Conservation (phyloP, 805 yeast species). For the Jamesozyma lodderae region DNA sequence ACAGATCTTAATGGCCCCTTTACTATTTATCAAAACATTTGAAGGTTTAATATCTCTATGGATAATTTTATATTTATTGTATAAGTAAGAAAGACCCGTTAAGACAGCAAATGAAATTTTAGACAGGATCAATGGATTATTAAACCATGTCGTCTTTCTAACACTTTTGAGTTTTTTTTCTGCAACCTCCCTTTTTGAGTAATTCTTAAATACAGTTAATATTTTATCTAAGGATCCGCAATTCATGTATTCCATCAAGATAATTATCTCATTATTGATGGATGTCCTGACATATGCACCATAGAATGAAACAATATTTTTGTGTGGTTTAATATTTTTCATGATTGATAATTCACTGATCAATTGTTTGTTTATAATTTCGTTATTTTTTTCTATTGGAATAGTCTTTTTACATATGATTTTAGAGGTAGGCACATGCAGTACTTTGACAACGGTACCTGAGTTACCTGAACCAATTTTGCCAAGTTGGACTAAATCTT, state of each 20-base stretch:
- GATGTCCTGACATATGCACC: conserved; percentile 70
- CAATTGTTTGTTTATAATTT: conserved; percentile 44
- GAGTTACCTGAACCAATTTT: conserved; percentile 89
- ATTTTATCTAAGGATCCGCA: conserved; percentile 87
- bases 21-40: conserved; percentile 78
- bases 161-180: neutral
- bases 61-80: conserved; percentile 75
- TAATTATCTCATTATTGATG: conserved; percentile 55
- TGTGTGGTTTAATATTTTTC: conserved; percentile 75
- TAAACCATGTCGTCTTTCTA: conserved; percentile 22
- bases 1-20: conserved; percentile 83
- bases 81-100: conserved; percentile 72
- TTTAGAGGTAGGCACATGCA: conserved; percentile 81
- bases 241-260: conserved; percentile 94
- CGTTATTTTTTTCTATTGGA: conserved; percentile 68
- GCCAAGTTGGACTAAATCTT: conserved; percentile 66
- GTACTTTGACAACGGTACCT: conserved; percentile 81
- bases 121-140: conserved; percentile 49
- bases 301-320: conserved; percentile 78
- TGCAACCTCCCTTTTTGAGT: conserved; percentile 22
- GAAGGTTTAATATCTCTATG: conserved; percentile 96
- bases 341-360: conserved; percentile 80
- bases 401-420: conserved; percentile 87
- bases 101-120: conserved; percentile 70
- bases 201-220: conserved; percentile 47